These are phyloP conservation scores for Panaeolus papilionaceus DNA, from an alignment of 768 basidiomycete genomes.

Conservation along the genomic window DNA sequence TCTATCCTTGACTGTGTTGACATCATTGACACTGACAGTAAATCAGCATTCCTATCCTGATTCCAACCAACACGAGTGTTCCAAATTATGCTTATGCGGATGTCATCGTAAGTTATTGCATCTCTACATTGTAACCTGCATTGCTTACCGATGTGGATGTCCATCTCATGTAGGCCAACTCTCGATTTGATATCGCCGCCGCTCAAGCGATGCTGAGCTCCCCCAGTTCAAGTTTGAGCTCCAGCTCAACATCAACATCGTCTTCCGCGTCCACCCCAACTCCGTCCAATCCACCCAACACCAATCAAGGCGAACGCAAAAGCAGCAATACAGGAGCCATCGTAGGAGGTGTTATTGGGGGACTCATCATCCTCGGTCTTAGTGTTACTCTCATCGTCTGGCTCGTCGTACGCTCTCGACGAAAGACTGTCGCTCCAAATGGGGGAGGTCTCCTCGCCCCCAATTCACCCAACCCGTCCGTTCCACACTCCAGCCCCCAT, in stretches of 20 bases:
- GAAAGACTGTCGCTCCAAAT: not conserved
- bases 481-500: not conserved
- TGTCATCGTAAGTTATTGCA: not conserved
- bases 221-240: not conserved
- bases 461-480: not conserved
- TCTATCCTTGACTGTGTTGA: not conserved
- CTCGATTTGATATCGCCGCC: not conserved
- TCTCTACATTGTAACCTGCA: not conserved
- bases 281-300: not conserved
- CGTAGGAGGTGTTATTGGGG: conserved; percentile 3
- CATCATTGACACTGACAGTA: not conserved
- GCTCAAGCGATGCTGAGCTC: not conserved
- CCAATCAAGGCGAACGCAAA: not conserved
- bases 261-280: not conserved
- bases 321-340: not conserved
- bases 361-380: not conserved
- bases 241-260: not conserved
- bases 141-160: not conserved
- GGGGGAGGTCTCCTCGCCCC: not conserved
- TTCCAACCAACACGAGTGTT: not conserved
- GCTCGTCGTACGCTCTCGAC: not conserved
- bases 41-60: not conserved
- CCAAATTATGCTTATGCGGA: conserved; percentile 1
- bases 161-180: not conserved
- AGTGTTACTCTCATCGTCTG: not conserved